phyloP scores from a whole-genome alignment of 805 yeast genomes.

The Kodamaea fukazawae region DNA sequence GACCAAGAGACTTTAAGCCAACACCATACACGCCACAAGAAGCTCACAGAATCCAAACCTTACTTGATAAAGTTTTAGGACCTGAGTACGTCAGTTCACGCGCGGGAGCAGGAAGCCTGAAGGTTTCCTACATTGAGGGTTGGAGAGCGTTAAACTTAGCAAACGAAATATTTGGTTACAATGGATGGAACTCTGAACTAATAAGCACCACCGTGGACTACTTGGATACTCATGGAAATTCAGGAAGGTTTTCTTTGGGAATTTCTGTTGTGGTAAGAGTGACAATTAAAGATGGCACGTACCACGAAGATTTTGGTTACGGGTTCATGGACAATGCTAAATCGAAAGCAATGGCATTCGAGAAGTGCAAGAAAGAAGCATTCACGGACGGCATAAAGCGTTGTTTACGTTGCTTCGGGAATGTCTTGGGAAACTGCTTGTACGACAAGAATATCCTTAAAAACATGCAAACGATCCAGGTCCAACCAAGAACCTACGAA shows the following conservation, averaged over 20 bases:
- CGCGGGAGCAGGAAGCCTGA: conserved; percentile 69
- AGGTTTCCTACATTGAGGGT: conserved; percentile 75
- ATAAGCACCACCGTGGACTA: conserved; percentile 65
- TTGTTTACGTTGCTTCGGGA: conserved; percentile 76
- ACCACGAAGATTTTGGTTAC: conserved; percentile 72
- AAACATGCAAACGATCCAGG: conserved; percentile 39
- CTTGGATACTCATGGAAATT: conserved; percentile 59
- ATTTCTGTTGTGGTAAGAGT: conserved; percentile 70
- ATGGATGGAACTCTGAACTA: conserved; percentile 80
- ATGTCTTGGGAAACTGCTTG: conserved; percentile 78
- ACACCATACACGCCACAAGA: conserved; percentile 33
- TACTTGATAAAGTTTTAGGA: conserved; percentile 49
- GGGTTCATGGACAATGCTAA: conserved; percentile 73
- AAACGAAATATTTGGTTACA: conserved; percentile 76
- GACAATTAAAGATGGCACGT: conserved; percentile 76
- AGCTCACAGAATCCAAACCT: conserved; percentile 30
- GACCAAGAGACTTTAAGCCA: conserved; percentile 16
- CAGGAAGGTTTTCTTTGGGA: conserved; percentile 57
- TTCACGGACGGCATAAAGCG: conserved; percentile 81
- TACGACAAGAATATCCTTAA: conserved; percentile 61
- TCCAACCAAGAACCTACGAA: conserved; percentile 22
- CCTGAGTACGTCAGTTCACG: conserved; percentile 77
- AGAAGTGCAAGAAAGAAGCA: conserved; percentile 81
- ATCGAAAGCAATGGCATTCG: conserved; percentile 69
- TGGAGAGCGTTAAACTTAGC: conserved; percentile 82